Evolutionary conservation across 352 stramenopile genomes (phyloP).

Genomic region (Aphanomyces euteiches): DNA sequence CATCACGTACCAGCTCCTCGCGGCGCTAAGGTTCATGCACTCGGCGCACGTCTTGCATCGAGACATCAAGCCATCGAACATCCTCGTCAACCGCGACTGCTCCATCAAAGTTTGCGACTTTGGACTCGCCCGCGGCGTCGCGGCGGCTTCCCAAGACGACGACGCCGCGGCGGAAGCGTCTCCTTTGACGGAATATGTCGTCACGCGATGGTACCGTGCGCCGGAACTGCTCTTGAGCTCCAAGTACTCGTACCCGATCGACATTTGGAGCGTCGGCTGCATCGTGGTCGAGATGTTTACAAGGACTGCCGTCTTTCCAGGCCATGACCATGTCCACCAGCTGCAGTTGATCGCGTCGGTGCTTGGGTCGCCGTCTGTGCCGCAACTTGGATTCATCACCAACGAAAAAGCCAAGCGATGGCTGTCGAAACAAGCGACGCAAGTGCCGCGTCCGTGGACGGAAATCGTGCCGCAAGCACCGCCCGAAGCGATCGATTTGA

Average conservation of each 20-base stretch:
- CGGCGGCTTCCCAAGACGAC: slow-evolving; percentile 36
- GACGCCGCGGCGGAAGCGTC: slow-evolving; percentile 43
- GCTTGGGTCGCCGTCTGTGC: slow-evolving; percentile 52
- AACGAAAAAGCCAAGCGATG: slow-evolving; percentile 80
- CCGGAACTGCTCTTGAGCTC: slow-evolving; percentile 92
- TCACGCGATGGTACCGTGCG: slow-evolving; percentile 92
- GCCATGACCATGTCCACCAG: slow-evolving; percentile 82
- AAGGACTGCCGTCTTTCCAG: slow-evolving; percentile 70
- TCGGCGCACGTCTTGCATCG: slow-evolving; percentile 82
- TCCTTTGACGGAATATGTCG: slow-evolving; percentile 88
- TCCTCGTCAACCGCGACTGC: slow-evolving; percentile 92
- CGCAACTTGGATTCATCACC: slow-evolving; percentile 76
- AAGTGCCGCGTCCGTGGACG: slow-evolving; percentile 36
- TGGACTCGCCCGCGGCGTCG: slow-evolving; percentile 63
- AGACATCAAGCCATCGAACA: slow-evolving; percentile 96
- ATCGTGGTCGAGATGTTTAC: slow-evolving; percentile 98
- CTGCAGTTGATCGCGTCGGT: slow-evolving; percentile 86
- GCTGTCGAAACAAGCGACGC: slow-evolving; percentile 69
- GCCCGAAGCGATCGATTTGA: slow-evolving; percentile 71
- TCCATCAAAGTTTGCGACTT: slow-evolving; percentile 89
- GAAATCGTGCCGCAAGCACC: slow-evolving; percentile 55
- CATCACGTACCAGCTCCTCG: slow-evolving; percentile 81
- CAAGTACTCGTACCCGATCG: slow-evolving; percentile 93
- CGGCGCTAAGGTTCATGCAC: slow-evolving; percentile 77
- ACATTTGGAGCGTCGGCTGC: slow-evolving; percentile 96